phyloP scores from a whole-genome alignment of 306 rosid genomes.

The Styphnolobium japonicum region DNA sequence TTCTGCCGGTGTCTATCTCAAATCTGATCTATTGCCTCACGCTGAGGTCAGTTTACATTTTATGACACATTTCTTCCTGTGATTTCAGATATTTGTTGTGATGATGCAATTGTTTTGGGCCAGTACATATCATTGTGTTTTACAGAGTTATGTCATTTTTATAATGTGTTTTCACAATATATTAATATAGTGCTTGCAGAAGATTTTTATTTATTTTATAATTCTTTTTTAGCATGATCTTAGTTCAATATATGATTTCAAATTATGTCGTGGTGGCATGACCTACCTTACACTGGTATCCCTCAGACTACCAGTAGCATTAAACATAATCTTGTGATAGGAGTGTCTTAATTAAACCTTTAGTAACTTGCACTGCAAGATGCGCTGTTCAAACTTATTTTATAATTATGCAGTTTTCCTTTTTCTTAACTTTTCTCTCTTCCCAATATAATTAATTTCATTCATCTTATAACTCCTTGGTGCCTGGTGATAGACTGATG shows the following conservation, averaged over 20 bases:
- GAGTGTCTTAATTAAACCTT: not conserved
- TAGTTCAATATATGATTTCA: not conserved
- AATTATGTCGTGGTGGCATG: not conserved
- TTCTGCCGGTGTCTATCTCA: slow-evolving; percentile 96
- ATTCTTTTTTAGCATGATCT: not conserved
- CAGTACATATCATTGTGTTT: not conserved
- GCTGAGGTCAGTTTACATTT: slow-evolving; percentile 63
- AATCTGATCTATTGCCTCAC: slow-evolving; percentile 82
- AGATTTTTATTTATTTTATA: not conserved
- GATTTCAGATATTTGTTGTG: not conserved
- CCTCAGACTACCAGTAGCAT: too few relatives aligned
- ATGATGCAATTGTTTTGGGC: not conserved
- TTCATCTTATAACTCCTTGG: not conserved
- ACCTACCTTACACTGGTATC: not conserved
- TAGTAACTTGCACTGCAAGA: not conserved
- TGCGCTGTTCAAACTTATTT: not conserved
- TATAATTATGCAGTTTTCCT: not conserved
- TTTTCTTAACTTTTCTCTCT: not conserved
- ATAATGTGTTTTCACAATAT: not conserved
- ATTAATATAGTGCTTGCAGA: not conserved
- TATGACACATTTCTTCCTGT: not conserved
- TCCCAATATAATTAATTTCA: not conserved
- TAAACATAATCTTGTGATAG: not conserved
- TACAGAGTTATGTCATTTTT: not conserved
- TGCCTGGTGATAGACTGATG: slow-evolving; percentile 55